Base-by-base conservation (phyloP, 441 rosid species). In the Syzygium syzygioides region DNA sequence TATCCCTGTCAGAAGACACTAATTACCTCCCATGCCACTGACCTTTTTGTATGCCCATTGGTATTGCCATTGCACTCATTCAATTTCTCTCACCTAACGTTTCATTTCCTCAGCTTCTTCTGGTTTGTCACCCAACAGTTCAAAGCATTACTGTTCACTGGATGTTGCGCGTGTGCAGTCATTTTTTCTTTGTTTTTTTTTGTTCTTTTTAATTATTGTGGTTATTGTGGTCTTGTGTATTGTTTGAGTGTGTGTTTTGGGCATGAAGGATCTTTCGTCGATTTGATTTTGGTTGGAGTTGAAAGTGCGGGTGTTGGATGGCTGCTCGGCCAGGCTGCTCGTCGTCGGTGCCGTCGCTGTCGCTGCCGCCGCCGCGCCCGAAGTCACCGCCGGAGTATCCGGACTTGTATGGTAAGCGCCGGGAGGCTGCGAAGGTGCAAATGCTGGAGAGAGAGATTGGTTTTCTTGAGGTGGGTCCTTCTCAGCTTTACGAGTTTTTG, bases 331-430 rank as follows among this genome's bases (percentile, higher is more conserved):
- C 83, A 25, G 83, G 83, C 41, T 88, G 87, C 55, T 88, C 93
- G 87, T 92, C 94, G 59, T 88, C 93, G 3, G 68, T 89, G 88
- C 89, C 93, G 32, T 94, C 97, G 14, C 79, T 94, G 32, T 94
- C 97, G 14, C 79, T 94, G 86, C 99, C 98, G 37, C 97, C 96
- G 87, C 99, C 99, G n/a, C 88, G 92, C 60, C 99, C 98, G 3
- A 95, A 94, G 92, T 96, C 97, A 84, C 99, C 97, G 80, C 99
- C 98, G 88, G 92, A 91, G 88, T 96, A 95, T 91, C 99, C 99
- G 45, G 97, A 97, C 92, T 95, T 96, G 94, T 96, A 95, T 87
- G 98, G 99, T 37, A 96, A 93, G 90, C 95, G 99, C 34, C 92
- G 96, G 91, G 96, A 93, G 90, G 92, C 92, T 90, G 95, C 96